These are phyloP conservation scores for Vitis hybrid DNA, from an alignment of 177 flowering plant genomes.

Conservation along the genomic window DNA sequence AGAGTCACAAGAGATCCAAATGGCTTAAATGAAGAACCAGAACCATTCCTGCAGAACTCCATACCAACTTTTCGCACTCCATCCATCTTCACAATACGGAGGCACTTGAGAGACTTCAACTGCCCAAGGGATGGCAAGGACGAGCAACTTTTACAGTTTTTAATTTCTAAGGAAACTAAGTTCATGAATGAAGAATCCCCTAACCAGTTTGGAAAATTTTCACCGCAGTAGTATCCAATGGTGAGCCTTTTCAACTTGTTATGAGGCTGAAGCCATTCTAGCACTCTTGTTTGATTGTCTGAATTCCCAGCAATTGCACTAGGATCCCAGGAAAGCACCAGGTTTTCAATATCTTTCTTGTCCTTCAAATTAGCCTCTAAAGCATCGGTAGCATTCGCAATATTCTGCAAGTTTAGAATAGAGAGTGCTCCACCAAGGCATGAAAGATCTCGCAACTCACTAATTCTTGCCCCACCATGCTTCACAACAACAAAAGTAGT, in stretches of 20 bases:
- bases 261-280: constrained; percentile 17
- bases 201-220: constrained; percentile 19
- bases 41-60: constrained; percentile 3
- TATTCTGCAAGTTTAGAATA: constrained; percentile 20
- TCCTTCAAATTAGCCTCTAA: constrained; percentile 18
- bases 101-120: constrained; percentile 8
- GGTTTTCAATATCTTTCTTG: constrained; percentile 9
- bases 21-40: background rate
- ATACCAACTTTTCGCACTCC: constrained; percentile 3
- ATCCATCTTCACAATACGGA: constrained; percentile 1
- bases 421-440: constrained; percentile 12
- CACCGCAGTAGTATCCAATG: constrained; percentile 7
- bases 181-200: constrained; percentile 13
- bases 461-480: constrained; percentile 7
- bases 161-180: background rate
- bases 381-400: constrained; percentile 19
- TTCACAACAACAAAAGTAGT: background rate
- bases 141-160: background rate
- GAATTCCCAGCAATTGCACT: background rate
- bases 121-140: constrained; percentile 23
- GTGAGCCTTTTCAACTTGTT: constrained; percentile 11
- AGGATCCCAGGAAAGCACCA: constrained; percentile 16
- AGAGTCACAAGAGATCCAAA: constrained; percentile 7
- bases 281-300: background rate
- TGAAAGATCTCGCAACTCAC: constrained; percentile 11